Conservation (phyloP, 2,329 filamentous ascomycete species). For the Aspergillus pseudoviridinutans region DNA sequence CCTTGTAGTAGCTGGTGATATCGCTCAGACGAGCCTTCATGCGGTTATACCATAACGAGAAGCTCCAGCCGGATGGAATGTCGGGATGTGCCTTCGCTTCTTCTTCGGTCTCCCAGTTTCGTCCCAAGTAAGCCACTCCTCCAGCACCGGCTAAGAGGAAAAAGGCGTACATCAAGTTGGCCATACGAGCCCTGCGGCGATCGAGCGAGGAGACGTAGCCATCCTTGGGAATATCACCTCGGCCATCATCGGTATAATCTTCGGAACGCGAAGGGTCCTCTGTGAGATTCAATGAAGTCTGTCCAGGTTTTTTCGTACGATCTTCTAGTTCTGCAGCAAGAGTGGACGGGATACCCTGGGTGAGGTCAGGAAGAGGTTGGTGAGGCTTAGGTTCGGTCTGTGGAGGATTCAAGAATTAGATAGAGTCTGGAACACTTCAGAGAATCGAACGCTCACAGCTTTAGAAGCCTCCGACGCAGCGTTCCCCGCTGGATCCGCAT, state of each 20-base stretch:
- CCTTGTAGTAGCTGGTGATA: conserved; percentile 87
- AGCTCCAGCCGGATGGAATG: conserved; percentile 74
- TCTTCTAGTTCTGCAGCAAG: conserved; percentile 68
- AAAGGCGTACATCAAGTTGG: conserved; percentile 67
- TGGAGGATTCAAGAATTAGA: conserved; percentile 8
- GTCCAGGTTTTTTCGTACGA: conserved; percentile 36
- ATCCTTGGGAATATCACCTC: conserved; percentile 64
- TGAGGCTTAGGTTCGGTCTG: conserved; percentile 45
- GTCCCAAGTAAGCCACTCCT: conserved; percentile 70
- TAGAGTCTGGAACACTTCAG: background rate
- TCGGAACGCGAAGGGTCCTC: conserved; percentile 47
- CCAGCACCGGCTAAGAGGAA: conserved; percentile 55
- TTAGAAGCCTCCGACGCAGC: conserved; percentile 24
- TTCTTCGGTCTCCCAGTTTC: conserved; percentile 76
- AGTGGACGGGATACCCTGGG: conserved; percentile 91
- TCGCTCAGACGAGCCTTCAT: conserved; percentile 69
- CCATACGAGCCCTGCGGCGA: conserved; percentile 69
- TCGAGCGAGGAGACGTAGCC: conserved; percentile 91
- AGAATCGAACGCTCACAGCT: conserved; percentile 22
- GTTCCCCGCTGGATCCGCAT: conserved; percentile 29
- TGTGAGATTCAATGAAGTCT: conserved; percentile 48
- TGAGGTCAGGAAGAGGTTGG: conserved; percentile 79
- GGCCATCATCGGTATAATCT: conserved; percentile 46
- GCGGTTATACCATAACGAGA: conserved; percentile 74
- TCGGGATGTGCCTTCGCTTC: conserved; percentile 68